These are phyloP conservation scores for Rhynchospora breviuscula DNA, from an alignment of 176 grass and related monocot genomes.

Conservation along the genomic window DNA sequence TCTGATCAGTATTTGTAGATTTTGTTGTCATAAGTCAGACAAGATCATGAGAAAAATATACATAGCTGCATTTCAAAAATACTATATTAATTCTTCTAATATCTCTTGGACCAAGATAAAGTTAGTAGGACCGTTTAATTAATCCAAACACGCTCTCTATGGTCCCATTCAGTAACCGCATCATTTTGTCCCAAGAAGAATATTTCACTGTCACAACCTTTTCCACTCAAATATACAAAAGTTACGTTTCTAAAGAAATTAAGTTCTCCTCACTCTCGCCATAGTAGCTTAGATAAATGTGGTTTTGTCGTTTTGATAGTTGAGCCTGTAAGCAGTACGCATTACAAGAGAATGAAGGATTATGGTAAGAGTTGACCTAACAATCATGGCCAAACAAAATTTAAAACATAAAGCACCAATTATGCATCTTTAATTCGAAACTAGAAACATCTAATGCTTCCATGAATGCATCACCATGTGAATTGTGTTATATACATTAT, in stretches of 20 bases:
- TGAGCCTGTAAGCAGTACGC: too few relatives aligned
- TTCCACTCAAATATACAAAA: constrained; percentile 14
- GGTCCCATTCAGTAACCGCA: constrained; percentile 19
- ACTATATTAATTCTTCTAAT: background rate
- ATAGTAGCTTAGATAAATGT: too few relatives aligned
- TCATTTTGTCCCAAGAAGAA: constrained; percentile 35
- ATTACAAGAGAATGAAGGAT: too few relatives aligned
- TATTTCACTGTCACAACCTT: constrained; percentile 28
- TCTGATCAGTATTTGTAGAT: background rate
- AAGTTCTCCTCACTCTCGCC: too few relatives aligned
- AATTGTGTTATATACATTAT: too few relatives aligned
- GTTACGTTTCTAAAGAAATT: constrained; percentile 3
- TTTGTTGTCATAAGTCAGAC: background rate
- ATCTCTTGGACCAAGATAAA: background rate
- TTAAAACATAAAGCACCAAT: too few relatives aligned
- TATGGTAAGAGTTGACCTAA: too few relatives aligned
- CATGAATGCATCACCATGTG: too few relatives aligned
- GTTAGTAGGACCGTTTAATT: constrained; percentile 9
- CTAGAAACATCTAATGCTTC: too few relatives aligned
- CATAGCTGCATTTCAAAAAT: background rate
- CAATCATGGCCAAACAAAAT: too few relatives aligned
- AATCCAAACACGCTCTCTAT: constrained; percentile 22
- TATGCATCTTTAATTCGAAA: too few relatives aligned
- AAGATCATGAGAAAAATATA: background rate
- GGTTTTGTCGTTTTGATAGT: too few relatives aligned